Evolutionary conservation across 306 rosid genomes (phyloP), one percentile per base, ranked within the genome.

Genomic region (Casuarina equisetifolia): DNA sequence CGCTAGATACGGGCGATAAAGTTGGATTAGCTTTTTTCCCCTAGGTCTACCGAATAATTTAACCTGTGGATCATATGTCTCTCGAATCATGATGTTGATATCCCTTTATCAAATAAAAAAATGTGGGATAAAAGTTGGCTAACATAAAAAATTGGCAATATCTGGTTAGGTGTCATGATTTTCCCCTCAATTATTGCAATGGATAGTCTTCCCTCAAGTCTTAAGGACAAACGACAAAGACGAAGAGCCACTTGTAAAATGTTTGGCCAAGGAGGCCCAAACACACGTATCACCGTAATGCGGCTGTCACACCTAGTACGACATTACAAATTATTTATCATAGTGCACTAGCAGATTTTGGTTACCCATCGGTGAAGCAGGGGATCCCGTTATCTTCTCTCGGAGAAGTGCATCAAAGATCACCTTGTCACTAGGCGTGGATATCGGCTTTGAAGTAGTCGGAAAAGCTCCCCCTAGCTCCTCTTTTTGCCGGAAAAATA

Each of bases 31-130:
- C 74, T 79, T 46, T 38, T 35, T 25, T 39, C 43, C 43, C 72
- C 70, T 59, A n/a, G 48, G 43, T 17, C 50, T 76, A 48, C 53
- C 51, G 2, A 48, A 66, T 74, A 63, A 80, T 80, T 73, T 80
- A 81, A 13, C 4, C 12, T 5, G 4, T 72, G 59, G 68, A 86
- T 75, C 54, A 66, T 74, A 58, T 52, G 76, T 74, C 72, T 77
- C 80, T 70, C 77, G 76, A 73, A 72, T 68, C 69, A 75, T 78
- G 85, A 86, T 78, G 80, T 51, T 76, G 76, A 81, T 44, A 73
- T 0, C 5, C 4, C 9, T 80, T 4, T 74, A 57, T 74, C 72
- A 70, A 74, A 46, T 52, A 51, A 51, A 71, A 69, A 74, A 70
- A 59, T 48, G 69, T 2, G 74, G 70, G 71, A 50, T 59, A 55